Base-by-base conservation (phyloP, 2,329 filamentous ascomycete genomes). In the Sphaerulina vaccinii region DNA sequence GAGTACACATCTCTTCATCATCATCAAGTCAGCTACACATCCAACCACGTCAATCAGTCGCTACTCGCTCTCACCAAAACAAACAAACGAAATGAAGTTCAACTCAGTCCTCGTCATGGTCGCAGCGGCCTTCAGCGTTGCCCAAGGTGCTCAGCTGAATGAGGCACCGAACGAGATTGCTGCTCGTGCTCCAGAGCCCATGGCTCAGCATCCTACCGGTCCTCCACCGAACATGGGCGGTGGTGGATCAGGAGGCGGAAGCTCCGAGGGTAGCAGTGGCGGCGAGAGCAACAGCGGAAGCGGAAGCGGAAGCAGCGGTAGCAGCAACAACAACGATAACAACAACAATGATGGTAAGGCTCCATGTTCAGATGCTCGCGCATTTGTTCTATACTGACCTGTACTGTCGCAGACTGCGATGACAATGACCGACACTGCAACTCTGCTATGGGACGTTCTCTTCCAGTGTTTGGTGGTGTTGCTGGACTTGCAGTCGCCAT, bases 41-140 rank as follows among this genome's bases (percentile, higher is more conserved):
- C 5, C 5, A 15, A 15, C 10, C 11, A 27, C 21, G 9, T 8
- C 19, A 40, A 19, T 24, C 48, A 44, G 21, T 29, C 48, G 19
- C 22, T 43, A 42, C 38, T 29, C 15, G 10, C n/a, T 18, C 32
- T 50, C 39, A 44, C n/a, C n/a, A n/a, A n/a, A n/a, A n/a, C n/a
- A n/a, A n/a, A n/a, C n/a, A n/a, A n/a, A n/a, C n/a, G n/a, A 35
- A 16, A 54, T 50, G 51, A 54, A 54, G 41, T 16, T 54, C 22
- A 38, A 44, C 29, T 46, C 46, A 9, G 37, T 49, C 38, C 27
- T 50, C 16, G n/a, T 54, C n/a, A 19, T 48, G 27, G 32, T 54
- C 46, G 36, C 45, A 11, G 51, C 45, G 9, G 46, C 51, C 22
- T 33, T 48, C n/a, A 49, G 24, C 13, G 33, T 54, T n/a, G 46